Conservation (phyloP, 176 grass and related monocot species). For the Bonia amplexicaulis region DNA sequence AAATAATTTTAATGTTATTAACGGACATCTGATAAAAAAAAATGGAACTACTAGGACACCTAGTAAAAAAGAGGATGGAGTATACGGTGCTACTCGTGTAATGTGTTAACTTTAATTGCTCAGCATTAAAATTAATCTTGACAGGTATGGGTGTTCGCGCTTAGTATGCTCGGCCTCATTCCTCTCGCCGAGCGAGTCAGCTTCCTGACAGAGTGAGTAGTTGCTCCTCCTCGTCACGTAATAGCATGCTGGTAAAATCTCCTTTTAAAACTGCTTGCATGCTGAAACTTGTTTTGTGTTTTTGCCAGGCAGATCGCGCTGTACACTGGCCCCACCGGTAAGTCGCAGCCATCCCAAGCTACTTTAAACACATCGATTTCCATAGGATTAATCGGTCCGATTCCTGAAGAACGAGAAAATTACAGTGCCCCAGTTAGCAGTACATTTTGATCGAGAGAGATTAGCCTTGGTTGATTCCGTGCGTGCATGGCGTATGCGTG, state of each 20-base stretch:
- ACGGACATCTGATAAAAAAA: too few relatives aligned
- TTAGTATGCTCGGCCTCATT: slow-evolving; percentile 68
- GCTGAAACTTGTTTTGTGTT: background rate
- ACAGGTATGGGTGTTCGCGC: slow-evolving; percentile 81
- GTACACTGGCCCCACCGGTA: slow-evolving; percentile 87
- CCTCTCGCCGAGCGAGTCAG: slow-evolving; percentile 93
- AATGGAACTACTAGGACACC: too few relatives aligned
- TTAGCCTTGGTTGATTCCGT: background rate
- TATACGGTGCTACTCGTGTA: background rate
- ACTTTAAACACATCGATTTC: background rate
- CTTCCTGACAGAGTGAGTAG: slow-evolving; percentile 91
- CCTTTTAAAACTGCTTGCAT: background rate
- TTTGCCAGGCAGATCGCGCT: slow-evolving; percentile 64
- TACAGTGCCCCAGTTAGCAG: background rate
- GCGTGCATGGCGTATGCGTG: background rate
- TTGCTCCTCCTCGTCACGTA: background rate
- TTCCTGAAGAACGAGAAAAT: background rate
- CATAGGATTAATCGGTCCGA: background rate
- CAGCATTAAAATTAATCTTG: background rate
- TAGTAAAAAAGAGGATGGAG: too few relatives aligned
- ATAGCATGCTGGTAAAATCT: background rate
- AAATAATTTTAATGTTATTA: too few relatives aligned
- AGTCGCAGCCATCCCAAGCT: background rate
- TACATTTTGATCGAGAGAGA: background rate
- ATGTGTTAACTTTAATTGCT: background rate